A percentile compares a stretch with the other conserved stretches of the same genome.
phyloP scores from a whole-genome alignment of 2,329 filamentous ascomycete species.

The Aspergillus oerlinghausenensis region DNA sequence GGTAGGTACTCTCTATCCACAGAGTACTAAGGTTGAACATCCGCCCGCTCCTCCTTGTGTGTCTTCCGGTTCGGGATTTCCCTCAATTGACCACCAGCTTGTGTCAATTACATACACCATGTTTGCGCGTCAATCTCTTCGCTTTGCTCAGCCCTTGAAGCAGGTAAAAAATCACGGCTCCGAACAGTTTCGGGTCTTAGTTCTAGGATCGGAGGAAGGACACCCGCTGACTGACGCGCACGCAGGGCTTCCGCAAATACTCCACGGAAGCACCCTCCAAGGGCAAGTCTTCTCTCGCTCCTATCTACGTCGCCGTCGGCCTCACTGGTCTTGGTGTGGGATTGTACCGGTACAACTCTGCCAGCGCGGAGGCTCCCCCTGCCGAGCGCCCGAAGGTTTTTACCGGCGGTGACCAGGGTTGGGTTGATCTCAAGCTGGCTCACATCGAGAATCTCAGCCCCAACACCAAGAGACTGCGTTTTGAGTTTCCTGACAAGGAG shows the following conservation, averaged over 20 bases:
- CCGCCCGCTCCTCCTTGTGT: not conserved
- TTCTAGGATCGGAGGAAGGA: slow-evolving; percentile 5
- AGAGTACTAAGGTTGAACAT: not conserved
- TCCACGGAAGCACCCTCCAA: slow-evolving; percentile 55
- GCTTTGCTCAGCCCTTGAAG: slow-evolving; percentile 61
- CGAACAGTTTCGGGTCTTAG: not conserved
- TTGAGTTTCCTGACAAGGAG: slow-evolving; percentile 78
- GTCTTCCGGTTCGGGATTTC: slow-evolving; percentile 2
- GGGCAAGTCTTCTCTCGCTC: slow-evolving; percentile 54
- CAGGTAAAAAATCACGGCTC: slow-evolving; percentile 48
- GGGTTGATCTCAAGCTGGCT: slow-evolving; percentile 73
- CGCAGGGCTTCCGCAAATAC: slow-evolving; percentile 65
- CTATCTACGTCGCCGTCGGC: slow-evolving; percentile 50
- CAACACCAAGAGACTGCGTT: slow-evolving; percentile 91
- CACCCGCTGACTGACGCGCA: slow-evolving; percentile 6
- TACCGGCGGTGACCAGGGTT: slow-evolving; percentile 84
- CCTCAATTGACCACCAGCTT: slow-evolving; percentile 14
- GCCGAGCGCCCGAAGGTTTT: slow-evolving; percentile 52
- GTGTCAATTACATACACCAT: slow-evolving; percentile 43
- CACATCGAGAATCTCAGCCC: slow-evolving; percentile 77
- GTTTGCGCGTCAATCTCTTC: slow-evolving; percentile 63
- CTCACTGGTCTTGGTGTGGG: slow-evolving; percentile 50
- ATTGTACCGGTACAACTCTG: slow-evolving; percentile 48
- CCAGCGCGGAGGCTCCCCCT: slow-evolving; percentile 27
- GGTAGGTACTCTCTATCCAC: not conserved